These are phyloP conservation scores for Fragaria vesca DNA, from an alignment of 306 rosid species.

Conservation along the genomic window DNA sequence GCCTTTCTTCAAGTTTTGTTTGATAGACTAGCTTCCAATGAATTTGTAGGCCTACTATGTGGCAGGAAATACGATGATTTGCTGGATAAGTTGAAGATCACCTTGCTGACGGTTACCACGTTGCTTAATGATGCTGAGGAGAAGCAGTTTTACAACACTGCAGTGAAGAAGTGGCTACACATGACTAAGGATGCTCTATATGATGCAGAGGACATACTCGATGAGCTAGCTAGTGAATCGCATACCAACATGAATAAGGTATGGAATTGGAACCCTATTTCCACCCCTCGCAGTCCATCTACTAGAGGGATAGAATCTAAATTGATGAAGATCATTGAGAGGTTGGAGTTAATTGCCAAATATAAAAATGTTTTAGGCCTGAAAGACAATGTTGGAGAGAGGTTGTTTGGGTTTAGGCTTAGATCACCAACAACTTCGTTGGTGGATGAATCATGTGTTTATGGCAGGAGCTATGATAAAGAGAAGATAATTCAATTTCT, in stretches of 20 bases:
- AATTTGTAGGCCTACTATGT: conserved; percentile 18
- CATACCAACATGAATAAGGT: conserved; percentile 25
- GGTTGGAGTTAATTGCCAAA: conserved; percentile 36
- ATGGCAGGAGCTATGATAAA: conserved; percentile 39
- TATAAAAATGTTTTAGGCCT: conserved; percentile 43
- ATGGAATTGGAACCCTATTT: conserved; percentile 34
- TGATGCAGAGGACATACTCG: conserved; percentile 36
- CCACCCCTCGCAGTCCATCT: conserved; percentile 40
- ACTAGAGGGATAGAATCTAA: conserved; percentile 29
- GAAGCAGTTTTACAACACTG: conserved; percentile 30
- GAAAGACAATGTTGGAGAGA: conserved; percentile 32
- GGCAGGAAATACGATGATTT: conserved; percentile 22
- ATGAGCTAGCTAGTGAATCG: conserved; percentile 29
- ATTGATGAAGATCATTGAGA: conserved; percentile 34
- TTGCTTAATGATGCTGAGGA: conserved; percentile 35
- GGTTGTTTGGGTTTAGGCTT: conserved; percentile 8
- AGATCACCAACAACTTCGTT: conserved; percentile 43
- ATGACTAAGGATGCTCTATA: conserved; percentile 30
- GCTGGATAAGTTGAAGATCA: conserved; percentile 30
- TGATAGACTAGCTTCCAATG: conserved; percentile 37
- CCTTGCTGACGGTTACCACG: conserved; percentile 24
- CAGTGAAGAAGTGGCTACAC: conserved; percentile 36
- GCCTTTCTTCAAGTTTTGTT: conserved; percentile 37
- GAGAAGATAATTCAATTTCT: conserved; percentile 27
- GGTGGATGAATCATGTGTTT: conserved; percentile 42